Conservation (phyloP, 768 basidiomycete species). For the Hypholoma fasciculare region DNA sequence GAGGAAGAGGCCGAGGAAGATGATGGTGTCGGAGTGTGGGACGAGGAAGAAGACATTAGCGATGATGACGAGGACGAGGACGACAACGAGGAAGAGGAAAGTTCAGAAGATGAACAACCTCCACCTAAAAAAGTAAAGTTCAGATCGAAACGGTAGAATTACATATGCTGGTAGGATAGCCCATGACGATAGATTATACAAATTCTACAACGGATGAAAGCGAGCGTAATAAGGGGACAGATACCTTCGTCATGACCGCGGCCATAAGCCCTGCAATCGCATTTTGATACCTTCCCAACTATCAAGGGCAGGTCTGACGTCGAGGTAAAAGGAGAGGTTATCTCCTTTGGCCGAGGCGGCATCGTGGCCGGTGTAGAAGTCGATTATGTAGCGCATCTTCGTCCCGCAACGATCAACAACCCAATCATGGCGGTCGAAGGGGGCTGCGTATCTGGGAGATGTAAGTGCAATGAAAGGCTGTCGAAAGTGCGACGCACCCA, state of each 20-base stretch:
- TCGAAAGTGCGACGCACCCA: slow-evolving; percentile 59
- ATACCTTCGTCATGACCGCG: slow-evolving; percentile 22
- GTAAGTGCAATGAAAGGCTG: slow-evolving; percentile 2
- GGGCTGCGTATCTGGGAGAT: slow-evolving; percentile 75
- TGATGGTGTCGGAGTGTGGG: slow-evolving; percentile 41
- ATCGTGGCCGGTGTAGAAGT: slow-evolving; percentile 90
- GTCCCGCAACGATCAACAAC: slow-evolving; percentile 90
- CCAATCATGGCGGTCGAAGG: slow-evolving; percentile 99
- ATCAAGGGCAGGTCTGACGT: slow-evolving; percentile 92
- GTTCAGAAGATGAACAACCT: slow-evolving; percentile 48
- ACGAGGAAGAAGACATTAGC: slow-evolving; percentile 66
- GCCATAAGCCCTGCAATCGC: slow-evolving; percentile 64
- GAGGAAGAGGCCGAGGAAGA: slow-evolving; percentile 38
- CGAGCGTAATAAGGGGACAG: not conserved
- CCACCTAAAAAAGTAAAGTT: slow-evolving; percentile 56
- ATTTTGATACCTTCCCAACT: slow-evolving; percentile 92
- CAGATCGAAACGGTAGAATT: slow-evolving; percentile 43
- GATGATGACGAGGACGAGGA: slow-evolving; percentile 50
- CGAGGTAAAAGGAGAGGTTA: slow-evolving; percentile 86
- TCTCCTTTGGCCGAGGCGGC: slow-evolving; percentile 38
- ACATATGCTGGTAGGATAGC: not conserved
- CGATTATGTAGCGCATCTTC: slow-evolving; percentile 91
- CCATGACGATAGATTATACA: slow-evolving; percentile 8
- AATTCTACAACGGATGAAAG: slow-evolving; percentile 7
- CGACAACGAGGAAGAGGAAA: slow-evolving; percentile 39